A percentile compares a stretch with the other conserved stretches of the same genome.
These are phyloP conservation scores for Fusarium dlaminii DNA, from an alignment of 2,329 filamentous ascomycete genomes.

Conservation along the genomic window DNA sequence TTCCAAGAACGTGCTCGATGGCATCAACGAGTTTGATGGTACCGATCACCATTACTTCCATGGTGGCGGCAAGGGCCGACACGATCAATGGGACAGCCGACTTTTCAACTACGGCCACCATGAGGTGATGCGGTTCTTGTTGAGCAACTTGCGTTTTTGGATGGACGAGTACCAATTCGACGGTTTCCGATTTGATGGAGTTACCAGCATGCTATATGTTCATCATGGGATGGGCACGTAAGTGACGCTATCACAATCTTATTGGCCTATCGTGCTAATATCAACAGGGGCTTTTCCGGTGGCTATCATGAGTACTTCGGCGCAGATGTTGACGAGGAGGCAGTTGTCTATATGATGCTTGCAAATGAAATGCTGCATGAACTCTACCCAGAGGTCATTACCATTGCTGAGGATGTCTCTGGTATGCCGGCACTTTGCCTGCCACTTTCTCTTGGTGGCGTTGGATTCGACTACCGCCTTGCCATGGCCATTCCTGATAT, in stretches of 20 bases:
- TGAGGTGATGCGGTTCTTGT: slow-evolving; percentile 92
- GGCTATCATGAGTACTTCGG: slow-evolving; percentile 99
- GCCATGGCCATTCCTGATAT: slow-evolving; percentile 98
- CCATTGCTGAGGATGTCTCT: slow-evolving; percentile 95
- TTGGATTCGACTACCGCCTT: slow-evolving; percentile 96
- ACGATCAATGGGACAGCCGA: slow-evolving; percentile 95
- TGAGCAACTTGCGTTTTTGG: slow-evolving; percentile 97
- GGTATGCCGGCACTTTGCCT: slow-evolving; percentile 98
- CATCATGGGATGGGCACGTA: slow-evolving; percentile 98
- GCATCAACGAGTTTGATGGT: slow-evolving; percentile 94
- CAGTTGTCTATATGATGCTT: slow-evolving; percentile 92
- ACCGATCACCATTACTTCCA: slow-evolving; percentile 98
- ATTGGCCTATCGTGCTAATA: slow-evolving; percentile 4
- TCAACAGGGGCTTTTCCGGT: slow-evolving; percentile 85
- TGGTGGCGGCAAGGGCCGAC: slow-evolving; percentile 80
- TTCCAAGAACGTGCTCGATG: slow-evolving; percentile 96
- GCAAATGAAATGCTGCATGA: slow-evolving; percentile 95
- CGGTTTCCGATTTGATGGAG: slow-evolving; percentile 96
- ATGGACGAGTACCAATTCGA: slow-evolving; percentile 99
- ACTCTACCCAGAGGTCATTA: slow-evolving; percentile 89
- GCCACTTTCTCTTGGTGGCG: slow-evolving; percentile 83
- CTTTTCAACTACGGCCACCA: slow-evolving; percentile 97
- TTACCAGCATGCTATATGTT: slow-evolving; percentile 96
- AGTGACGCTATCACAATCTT: slow-evolving; percentile 49
- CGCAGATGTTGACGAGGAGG: slow-evolving; percentile 87